Base-by-base conservation (phyloP, 148 eudicot genomes). In the Persicaria tinctoria region DNA sequence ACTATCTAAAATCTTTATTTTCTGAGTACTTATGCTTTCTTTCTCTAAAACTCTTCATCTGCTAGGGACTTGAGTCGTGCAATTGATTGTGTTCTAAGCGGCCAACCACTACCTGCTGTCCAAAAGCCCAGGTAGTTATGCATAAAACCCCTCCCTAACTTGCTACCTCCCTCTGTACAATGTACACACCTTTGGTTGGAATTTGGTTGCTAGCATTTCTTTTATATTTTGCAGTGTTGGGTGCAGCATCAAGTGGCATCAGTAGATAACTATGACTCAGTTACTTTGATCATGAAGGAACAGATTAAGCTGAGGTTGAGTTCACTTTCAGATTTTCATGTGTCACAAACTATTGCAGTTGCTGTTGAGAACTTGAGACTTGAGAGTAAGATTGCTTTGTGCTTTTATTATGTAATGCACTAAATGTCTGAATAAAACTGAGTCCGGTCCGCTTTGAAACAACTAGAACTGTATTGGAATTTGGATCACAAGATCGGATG, bases 21-120 rank as follows among this genome's bases (percentile, higher is more conserved):
- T 14, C 18, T 1, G 32, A 60, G 62, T 56, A 50, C 53, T 50
- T 50, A 50, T 17, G 32, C 27, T 18, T 56, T 56, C 47, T 46
- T 55, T 54, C 6, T 23, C 47, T 45, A 54, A 32, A 48, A 16
- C 41, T 17, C 27, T 44, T 45, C 5, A 64, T 79, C 64, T 44
- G 32, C 51, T 74, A 93, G 99, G 92, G 97, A 95, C 79, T 76
- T 95, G 80, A 85, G 92, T 78, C 72, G 82, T 75, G 96, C 99
- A 54, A 86, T 95, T 75, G 99, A 95, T 75, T 64, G 82, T 81
- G 96, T 86, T 78, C 89, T 95, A 69, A 92, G 97, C 80, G 87
- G 88, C 74, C 97, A 95, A 75, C 92, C 90, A 50, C 79, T 86
- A 57, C 72, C 87, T 64, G 55, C 85, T n/a, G 84, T 56, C 74